Evolutionary conservation across 768 basidiomycete species (phyloP), one percentile per base, ranked within the genome.

Genomic region (Boletus eberwhitei): DNA sequence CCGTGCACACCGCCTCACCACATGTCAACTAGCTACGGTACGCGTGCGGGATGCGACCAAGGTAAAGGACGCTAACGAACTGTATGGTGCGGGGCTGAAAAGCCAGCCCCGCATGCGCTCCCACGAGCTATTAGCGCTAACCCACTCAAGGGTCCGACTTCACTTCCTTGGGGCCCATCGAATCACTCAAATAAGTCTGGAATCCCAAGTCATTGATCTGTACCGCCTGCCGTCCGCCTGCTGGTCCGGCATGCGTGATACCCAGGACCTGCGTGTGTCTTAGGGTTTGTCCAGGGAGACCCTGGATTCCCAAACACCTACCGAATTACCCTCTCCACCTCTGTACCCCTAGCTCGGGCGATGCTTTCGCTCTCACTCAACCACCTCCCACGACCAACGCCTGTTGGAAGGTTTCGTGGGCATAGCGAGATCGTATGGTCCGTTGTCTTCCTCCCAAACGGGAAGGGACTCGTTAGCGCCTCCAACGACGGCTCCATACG

Each of bases 151-250:
- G 67, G 67, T 64, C 67, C 66, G 64, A 66, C 51, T 32, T 54
- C 54, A 53, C 53, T 57, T 57, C 55, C 59, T 55, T 52, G 22
- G 48, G 48, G 52, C 58, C 51, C n/a, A n/a, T 69, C 54, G 45
- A 61, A 58, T 67, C 64, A 69, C 62, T 64, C 67, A 53, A 64
- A 56, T 41, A 58, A 64, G 67, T 59, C 59, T 66, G 64, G 65
- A 64, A 67, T 69, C 67, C 64, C 59, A 38, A 55, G 57, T 56
- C 59, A 69, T 69, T 69, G 67, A 67, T 67, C 61, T 69, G 62
- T 53, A 59, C 64, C 67, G 49, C 66, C 59, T 67, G 64, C 64
- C 67, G 64, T 67, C 59, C 66, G 42, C 66, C 66, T 67, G 66
- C 61, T 55, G 66, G 67, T 66, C 59, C 66, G 54, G 64, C 66